Evolutionary conservation across 2,329 filamentous ascomycete genomes (phyloP), one percentile per base, ranked within the genome.

Genomic region (Davidsoniella eucalypti): DNA sequence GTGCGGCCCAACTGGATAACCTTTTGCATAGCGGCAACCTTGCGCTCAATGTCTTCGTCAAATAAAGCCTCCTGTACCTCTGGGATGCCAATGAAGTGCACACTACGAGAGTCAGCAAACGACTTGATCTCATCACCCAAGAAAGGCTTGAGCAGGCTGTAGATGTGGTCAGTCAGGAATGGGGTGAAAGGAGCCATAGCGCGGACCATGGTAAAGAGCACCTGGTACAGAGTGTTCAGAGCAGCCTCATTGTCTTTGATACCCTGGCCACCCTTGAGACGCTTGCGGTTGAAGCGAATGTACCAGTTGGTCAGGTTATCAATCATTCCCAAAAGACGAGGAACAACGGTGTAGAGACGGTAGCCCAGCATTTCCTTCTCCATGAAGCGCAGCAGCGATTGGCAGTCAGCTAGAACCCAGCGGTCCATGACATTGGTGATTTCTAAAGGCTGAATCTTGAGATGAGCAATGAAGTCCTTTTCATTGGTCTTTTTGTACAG

Each of bases 241-340:
- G 87, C 86, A 59, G 88, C 82, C 41, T 80, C 69, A 9, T 87
- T 92, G 61, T 94, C 87, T 12, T 84, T 75, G 25, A 54, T 5
- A 12, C 56, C 57, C 55, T 82, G 75, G 60, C 85, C 84, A 50
- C 86, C 86, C 76, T 92, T 93, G 56, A 92, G 69, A 48, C 86
- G 77, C 64, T 83, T 83, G 44, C 86, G 75, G 68, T 92, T 92
- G 71, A 92, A 88, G 51, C 85, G 76, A 61, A 93, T 93, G 67
- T 92, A 93, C 86, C 85, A 93, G 65, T 94, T 93, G 7, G 86
- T 92, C 16, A 82, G 82, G 64, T 88, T 84, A 59, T 93, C 87
- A 56, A 93, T 88, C 61, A 88, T 71, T 51, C 72, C 72, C 17
- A 88, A 71, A 53, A 93, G 67, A 52, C 82, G 73, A 5, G 86